Evolutionary conservation across 352 stramenopile species (phyloP).

Genomic region (Globisporangium splendens): DNA sequence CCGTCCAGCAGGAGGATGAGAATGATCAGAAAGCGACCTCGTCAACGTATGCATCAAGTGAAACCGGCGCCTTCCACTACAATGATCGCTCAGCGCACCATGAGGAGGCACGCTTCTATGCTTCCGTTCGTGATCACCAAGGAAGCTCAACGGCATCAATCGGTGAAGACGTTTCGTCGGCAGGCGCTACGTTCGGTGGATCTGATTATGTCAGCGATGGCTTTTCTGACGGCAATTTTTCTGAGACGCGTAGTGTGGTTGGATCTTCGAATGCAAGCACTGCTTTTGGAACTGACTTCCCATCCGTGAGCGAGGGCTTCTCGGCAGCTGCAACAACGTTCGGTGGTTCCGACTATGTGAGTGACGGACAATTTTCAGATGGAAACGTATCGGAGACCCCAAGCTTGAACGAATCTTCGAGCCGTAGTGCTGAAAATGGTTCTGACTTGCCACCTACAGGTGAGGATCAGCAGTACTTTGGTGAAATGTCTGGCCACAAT

Average conservation of each 20-base stretch:
- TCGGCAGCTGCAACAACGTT: conserved; percentile 61
- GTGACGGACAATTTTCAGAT: conserved; percentile 55
- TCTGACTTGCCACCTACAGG: conserved; percentile 31
- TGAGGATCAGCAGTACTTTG: conserved; percentile 30
- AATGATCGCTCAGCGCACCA: conserved; percentile 3
- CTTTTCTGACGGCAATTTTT: conserved; percentile 65
- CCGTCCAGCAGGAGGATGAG: background rate
- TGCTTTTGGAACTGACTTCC: conserved; percentile 70
- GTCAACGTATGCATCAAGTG: conserved; percentile 1
- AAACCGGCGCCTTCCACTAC: conserved; percentile 10
- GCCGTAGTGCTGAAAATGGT: conserved; percentile 29
- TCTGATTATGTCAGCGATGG: conserved; percentile 67
- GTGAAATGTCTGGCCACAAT: conserved; percentile 19
- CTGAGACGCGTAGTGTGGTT: conserved; percentile 68
- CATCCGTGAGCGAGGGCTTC: conserved; percentile 68
- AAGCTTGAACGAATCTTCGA: conserved; percentile 46
- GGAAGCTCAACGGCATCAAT: conserved; percentile 57
- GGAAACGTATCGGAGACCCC: conserved; percentile 53
- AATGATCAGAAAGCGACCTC: background rate
- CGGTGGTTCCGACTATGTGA: conserved; percentile 53
- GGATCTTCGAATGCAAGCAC: conserved; percentile 75
- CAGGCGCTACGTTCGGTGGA: conserved; percentile 72
- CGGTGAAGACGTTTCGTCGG: conserved; percentile 51
- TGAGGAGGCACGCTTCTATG: conserved; percentile 18
- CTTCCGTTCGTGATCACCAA: conserved; percentile 18